Evolutionary conservation across 2,329 filamentous ascomycete species (phyloP).

Genomic region (Ascochyta lentis): DNA sequence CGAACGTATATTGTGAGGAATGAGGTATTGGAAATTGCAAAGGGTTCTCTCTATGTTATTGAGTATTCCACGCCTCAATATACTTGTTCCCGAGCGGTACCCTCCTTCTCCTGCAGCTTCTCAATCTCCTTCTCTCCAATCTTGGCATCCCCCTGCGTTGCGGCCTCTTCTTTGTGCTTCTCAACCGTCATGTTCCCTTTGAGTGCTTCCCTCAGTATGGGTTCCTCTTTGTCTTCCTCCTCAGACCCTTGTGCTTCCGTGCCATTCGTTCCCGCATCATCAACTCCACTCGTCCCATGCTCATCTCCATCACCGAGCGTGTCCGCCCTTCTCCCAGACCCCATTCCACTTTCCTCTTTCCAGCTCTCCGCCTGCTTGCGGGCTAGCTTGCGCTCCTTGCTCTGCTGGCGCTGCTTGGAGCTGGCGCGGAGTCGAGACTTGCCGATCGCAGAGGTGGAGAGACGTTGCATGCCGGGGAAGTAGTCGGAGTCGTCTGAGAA

Average conservation of each 20-base stretch:
- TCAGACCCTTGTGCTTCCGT: not conserved
- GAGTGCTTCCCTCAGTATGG: slow-evolving; percentile 41
- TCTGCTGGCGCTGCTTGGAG: slow-evolving; percentile 41
- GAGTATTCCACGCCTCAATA: slow-evolving; percentile 27
- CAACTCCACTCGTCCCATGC: slow-evolving; percentile 30
- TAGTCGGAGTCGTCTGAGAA: slow-evolving; percentile 54
- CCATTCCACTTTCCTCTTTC: slow-evolving; percentile 58
- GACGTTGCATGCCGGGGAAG: slow-evolving; percentile 47
- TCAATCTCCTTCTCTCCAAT: slow-evolving; percentile 31
- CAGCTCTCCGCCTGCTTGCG: slow-evolving; percentile 48
- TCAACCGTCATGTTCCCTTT: slow-evolving; percentile 46
- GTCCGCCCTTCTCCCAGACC: slow-evolving; percentile 53
- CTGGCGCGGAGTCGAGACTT: slow-evolving; percentile 33
- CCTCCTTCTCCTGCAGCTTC: slow-evolving; percentile 38
- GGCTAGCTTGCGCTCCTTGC: slow-evolving; percentile 45
- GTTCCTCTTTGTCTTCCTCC: slow-evolving; percentile 16
- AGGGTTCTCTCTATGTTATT: not conserved
- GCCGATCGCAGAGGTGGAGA: slow-evolving; percentile 23
- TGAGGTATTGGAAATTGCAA: too few relatives aligned
- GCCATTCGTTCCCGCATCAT: slow-evolving; percentile 3
- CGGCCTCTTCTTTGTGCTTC: slow-evolving; percentile 33
- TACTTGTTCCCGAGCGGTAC: slow-evolving; percentile 41
- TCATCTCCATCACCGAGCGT: slow-evolving; percentile 52
- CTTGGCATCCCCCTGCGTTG: slow-evolving; percentile 20
- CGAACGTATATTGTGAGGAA: too few relatives aligned